Evolutionary conservation across 176 grass and related monocot genomes (phyloP), one percentile per base, ranked within the genome.

Genomic region (Alopecurus myosuroides): DNA sequence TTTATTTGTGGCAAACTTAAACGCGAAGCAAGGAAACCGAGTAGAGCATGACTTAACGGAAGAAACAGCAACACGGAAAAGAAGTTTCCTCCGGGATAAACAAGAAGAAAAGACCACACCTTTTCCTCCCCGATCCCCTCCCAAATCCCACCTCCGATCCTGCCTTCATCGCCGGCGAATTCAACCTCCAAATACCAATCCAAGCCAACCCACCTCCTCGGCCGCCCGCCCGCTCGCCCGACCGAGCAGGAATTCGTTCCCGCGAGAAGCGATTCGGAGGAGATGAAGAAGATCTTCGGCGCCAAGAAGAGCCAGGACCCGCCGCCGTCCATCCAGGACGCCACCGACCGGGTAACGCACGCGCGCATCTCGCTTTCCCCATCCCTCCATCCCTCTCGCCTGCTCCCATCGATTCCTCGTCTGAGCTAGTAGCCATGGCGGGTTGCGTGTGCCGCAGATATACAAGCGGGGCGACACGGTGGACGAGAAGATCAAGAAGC

Each of bases 231-330:
- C n/a, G n/a, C n/a, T n/a, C 40, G 15, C 11, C 8, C 75, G 3
- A 11, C 39, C n/a, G 35, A 13, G 20, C 13, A 41, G 67, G 36
- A 70, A 8, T 29, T 29, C 42, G 70, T 9, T 29, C 8, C 58
- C 0, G 22, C 53, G n/a, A 61, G 11, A 5, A 14, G 57, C 56
- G n/a, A 25, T 53, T 53, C 11, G 41, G 41, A 44, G 29, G 73
- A 52, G 82, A 95, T 98, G 95, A 98, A 91, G 91, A 95, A 92
- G 85, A 91, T 98, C 88, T 98, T 98, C 77, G 95, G 95, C 14
- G 91, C 93, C 70, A 93, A 95, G 95, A 96, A 96, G 94, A 93
- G 91, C 82, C 84, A 88, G 85, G 95, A 98, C 1, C 95, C 95
- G 26, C 93, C 95, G 77, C 95, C 93, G 41, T 42, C 74, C 76